Evolutionary conservation across 1,284 basidiomycete genomes (phyloP).

Genomic region (Heliocybe sulcata): DNA sequence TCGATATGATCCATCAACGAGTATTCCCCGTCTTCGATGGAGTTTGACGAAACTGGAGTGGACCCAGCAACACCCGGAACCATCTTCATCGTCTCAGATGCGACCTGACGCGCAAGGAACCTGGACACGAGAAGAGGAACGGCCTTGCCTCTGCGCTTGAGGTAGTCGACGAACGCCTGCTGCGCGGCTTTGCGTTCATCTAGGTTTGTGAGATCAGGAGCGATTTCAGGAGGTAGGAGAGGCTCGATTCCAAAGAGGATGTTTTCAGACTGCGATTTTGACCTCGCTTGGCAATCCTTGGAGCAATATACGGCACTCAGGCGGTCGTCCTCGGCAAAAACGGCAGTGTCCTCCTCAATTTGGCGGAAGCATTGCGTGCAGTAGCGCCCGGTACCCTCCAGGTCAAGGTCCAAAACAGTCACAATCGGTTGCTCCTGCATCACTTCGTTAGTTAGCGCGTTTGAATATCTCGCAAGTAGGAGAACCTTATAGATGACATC

Average conservation of each 20-base stretch:
- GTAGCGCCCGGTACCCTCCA: constrained; percentile 56
- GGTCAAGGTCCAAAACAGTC: constrained; percentile 59
- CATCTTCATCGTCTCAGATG: constrained; percentile 55
- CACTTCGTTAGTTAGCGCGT: neutral
- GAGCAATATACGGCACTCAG: constrained; percentile 66
- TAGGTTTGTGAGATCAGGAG: constrained; percentile 22
- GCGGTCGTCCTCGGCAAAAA: constrained; percentile 41
- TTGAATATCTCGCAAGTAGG: constrained; percentile 4
- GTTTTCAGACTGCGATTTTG: constrained; percentile 52
- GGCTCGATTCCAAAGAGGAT: constrained; percentile 65
- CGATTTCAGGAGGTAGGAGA: constrained; percentile 47
- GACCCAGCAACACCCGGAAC: constrained; percentile 17
- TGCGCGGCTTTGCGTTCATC: constrained; percentile 53
- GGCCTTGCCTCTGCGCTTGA: constrained; percentile 39
- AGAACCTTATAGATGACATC: constrained; percentile 69
- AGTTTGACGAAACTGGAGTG: constrained; percentile 28
- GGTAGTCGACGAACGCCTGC: constrained; percentile 41
- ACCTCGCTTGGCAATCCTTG: constrained; percentile 47
- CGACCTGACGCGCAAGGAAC: constrained; percentile 65
- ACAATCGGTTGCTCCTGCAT: constrained; percentile 67
- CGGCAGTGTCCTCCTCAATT: constrained; percentile 35
- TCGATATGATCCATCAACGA: constrained; percentile 69
- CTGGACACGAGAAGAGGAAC: constrained; percentile 55
- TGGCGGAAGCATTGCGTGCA: constrained; percentile 66
- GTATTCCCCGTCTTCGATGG: constrained; percentile 48